A percentile compares a stretch with the other conserved stretches of the same genome.
phyloP scores from a whole-genome alignment of 768 basidiomycete genomes.

The Tylopilus sp. region DNA sequence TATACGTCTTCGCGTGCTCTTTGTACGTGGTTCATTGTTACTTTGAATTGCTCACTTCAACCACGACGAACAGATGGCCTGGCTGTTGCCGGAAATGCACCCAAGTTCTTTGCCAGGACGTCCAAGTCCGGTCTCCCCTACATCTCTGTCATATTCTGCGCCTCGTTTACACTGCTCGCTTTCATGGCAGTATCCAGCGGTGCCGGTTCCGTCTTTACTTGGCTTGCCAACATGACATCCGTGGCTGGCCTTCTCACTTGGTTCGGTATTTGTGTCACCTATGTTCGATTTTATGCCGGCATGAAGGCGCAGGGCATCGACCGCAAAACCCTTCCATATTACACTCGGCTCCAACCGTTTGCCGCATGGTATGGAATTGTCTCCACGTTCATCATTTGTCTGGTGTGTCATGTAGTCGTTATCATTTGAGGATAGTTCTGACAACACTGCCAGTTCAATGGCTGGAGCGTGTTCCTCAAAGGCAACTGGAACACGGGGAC shows the following conservation, averaged over 20 bases:
- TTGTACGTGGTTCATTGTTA: slow-evolving; percentile 45
- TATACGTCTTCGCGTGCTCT: slow-evolving; percentile 87
- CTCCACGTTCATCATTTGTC: slow-evolving; percentile 46
- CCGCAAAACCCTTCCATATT: slow-evolving; percentile 67
- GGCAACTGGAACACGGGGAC: slow-evolving; percentile 51
- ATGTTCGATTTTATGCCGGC: slow-evolving; percentile 83
- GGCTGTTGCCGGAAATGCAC: slow-evolving; percentile 77
- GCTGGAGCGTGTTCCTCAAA: slow-evolving; percentile 50
- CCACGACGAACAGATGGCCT: slow-evolving; percentile 59
- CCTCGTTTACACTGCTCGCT: slow-evolving; percentile 65
- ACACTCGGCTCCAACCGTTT: slow-evolving; percentile 63
- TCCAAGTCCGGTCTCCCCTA: slow-evolving; percentile 74
- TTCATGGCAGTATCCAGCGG: slow-evolving; percentile 74
- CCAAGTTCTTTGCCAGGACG: slow-evolving; percentile 69
- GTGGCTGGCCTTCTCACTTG: slow-evolving; percentile 72
- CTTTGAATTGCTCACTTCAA: background rate
- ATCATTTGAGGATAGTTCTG: slow-evolving; percentile 7
- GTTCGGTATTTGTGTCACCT: slow-evolving; percentile 74
- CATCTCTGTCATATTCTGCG: slow-evolving; percentile 64
- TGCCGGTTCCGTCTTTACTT: slow-evolving; percentile 72
- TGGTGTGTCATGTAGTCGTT: slow-evolving; percentile 43
- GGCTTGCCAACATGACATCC: slow-evolving; percentile 78
- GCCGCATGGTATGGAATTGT: slow-evolving; percentile 55
- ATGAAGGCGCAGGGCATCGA: slow-evolving; percentile 77
- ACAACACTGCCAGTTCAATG: slow-evolving; percentile 45